A percentile compares a stretch with the other conserved stretches of the same genome.
These are phyloP conservation scores for Heliamphora exappendiculata DNA, from an alignment of 148 eudicot species.

Conservation along the genomic window DNA sequence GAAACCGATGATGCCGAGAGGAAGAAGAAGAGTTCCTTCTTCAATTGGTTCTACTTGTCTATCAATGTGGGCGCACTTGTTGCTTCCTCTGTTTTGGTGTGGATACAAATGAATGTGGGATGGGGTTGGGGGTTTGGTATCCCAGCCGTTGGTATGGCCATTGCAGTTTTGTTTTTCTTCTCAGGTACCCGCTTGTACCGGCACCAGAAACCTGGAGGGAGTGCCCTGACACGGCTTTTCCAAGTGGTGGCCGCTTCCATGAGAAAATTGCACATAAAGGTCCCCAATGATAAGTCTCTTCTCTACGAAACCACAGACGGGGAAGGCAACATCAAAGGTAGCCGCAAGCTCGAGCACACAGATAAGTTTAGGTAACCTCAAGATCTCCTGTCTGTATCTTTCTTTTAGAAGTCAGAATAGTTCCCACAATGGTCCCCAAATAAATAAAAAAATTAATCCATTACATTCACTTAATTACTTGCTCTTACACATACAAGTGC, in stretches of 20 bases:
- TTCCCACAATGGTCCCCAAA: too few relatives aligned
- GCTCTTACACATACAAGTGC: too few relatives aligned
- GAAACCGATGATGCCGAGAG: constrained; percentile 28
- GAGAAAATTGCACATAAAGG: constrained; percentile 18
- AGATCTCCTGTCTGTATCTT: background rate
- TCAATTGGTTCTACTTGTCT: constrained; percentile 39
- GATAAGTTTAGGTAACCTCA: constrained; percentile 23
- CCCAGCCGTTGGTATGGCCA: constrained; percentile 41
- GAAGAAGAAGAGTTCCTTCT: constrained; percentile 39
- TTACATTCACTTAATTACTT: too few relatives aligned
- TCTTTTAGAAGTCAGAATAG: too few relatives aligned
- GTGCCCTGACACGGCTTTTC: constrained; percentile 36
- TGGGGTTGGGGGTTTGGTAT: constrained; percentile 51
- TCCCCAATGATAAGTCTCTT: constrained; percentile 18
- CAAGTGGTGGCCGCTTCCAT: constrained; percentile 38
- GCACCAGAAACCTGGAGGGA: constrained; percentile 34
- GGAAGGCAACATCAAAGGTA: constrained; percentile 21
- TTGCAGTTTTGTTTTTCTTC: constrained; percentile 30
- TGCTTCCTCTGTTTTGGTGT: constrained; percentile 35
- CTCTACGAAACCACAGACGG: constrained; percentile 29
- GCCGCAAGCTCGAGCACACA: constrained; percentile 35
- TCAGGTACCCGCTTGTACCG: constrained; percentile 27
- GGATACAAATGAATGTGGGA: constrained; percentile 46
- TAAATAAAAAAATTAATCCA: too few relatives aligned
- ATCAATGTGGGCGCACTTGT: constrained; percentile 41